Conservation (phyloP, 768 basidiomycete genomes). For the Xerocomellus amylosporus region DNA sequence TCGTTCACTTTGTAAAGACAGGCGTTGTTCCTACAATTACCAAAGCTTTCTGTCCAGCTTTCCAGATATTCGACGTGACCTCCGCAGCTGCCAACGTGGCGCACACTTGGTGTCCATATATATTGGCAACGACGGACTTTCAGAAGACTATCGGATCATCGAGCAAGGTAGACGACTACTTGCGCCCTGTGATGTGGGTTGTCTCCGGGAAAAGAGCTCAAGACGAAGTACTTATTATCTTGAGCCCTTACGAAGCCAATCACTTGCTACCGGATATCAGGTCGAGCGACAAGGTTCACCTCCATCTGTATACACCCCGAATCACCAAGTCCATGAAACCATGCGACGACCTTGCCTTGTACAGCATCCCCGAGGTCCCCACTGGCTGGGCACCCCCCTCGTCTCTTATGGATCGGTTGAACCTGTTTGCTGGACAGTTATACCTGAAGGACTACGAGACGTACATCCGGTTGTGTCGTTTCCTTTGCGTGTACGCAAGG, state of each 20-base stretch:
- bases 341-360: slow-evolving; percentile 34
- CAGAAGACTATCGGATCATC: slow-evolving; percentile 6
- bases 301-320: slow-evolving; percentile 45
- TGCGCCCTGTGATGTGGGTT: slow-evolving; percentile 33
- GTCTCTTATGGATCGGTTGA: slow-evolving; percentile 20
- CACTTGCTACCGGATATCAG: slow-evolving; percentile 37
- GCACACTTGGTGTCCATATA: slow-evolving; percentile 15
- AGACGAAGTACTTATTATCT: slow-evolving; percentile 28
- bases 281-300: slow-evolving; percentile 28
- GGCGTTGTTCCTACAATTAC: slow-evolving; percentile 26
- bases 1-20: slow-evolving; percentile 25
- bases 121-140: slow-evolving; percentile 22
- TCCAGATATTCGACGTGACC: slow-evolving; percentile 10
- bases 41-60: slow-evolving; percentile 20
- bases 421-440: slow-evolving; percentile 35
- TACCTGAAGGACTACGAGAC: slow-evolving; percentile 28
- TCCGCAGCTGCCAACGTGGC: slow-evolving; percentile 15
- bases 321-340: slow-evolving; percentile 32
- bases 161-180: slow-evolving; percentile 9
- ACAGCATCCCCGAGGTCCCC: slow-evolving; percentile 3
- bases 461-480: slow-evolving; percentile 28
- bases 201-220: slow-evolving; percentile 8
- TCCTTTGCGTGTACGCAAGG: slow-evolving; percentile 25
- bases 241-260: slow-evolving; percentile 45
- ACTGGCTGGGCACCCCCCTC: neutral